Percentiles rank a stretch among this genome's conserved stretches.
phyloP scores from a whole-genome alignment of 352 stramenopile genomes.

The Globisporangium sylvaticum region DNA sequence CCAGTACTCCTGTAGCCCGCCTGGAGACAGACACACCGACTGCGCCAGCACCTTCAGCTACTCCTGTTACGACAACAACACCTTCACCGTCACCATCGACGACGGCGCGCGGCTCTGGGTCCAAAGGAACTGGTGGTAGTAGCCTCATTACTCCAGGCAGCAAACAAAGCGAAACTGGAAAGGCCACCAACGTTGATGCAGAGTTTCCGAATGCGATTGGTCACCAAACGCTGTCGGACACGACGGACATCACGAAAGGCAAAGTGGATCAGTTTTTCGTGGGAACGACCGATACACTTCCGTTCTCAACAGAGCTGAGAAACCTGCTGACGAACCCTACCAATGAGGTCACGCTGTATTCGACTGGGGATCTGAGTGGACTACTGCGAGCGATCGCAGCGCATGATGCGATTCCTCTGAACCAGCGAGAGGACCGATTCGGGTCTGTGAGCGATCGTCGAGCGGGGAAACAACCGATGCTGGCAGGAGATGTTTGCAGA shows the following conservation, averaged over 20 bases:
- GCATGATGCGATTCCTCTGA: background rate
- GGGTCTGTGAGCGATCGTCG: background rate
- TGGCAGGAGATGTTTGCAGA: background rate
- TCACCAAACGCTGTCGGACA: background rate
- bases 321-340: background rate
- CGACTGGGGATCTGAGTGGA: background rate
- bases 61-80: background rate
- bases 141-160: background rate
- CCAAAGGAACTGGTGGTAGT: too few species aligned
- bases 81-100: background rate
- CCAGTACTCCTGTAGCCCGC: background rate
- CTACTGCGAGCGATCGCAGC: background rate
- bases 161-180: background rate
- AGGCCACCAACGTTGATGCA: background rate
- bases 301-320: background rate
- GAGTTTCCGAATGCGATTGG: background rate
- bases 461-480: too few species aligned
- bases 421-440: background rate
- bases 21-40: background rate
- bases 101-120: too few species aligned
- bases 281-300: too few species aligned
- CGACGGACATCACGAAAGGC: background rate
- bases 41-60: background rate
- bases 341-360: background rate
- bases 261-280: background rate